Evolutionary conservation across 179 eudicot genomes (phyloP), one percentile per base, ranked within the genome.

Genomic region (Dionaea muscipula): DNA sequence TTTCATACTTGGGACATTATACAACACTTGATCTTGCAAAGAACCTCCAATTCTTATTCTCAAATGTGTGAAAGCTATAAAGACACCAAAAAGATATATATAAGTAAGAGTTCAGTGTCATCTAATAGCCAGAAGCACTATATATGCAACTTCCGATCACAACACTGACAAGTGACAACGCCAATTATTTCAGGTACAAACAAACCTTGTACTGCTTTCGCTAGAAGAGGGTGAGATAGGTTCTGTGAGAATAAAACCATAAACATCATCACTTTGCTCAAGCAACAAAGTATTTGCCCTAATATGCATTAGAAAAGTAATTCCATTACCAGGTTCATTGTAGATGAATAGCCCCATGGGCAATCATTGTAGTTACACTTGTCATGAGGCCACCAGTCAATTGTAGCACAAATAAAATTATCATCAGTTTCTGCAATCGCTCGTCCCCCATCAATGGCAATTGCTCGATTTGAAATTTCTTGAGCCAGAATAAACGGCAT

Each of bases 301-400:
- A n/a, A 31, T 31, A 31, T 11, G 35, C 35, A 31, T 31, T 6
- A 31, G 35, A 31, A 11, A 31, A 31, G 5, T 4, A 31, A 31
- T 31, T 31, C 35, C 8, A 11, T 57, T 77, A 93, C 99, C 76
- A 93, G 65, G 66, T 88, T 88, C 64, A 85, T 58, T 55, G 74
- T 63, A 2, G 99, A 93, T 20, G 99, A 53, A 52, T 67, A 61
- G 17, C 82, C 93, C 99, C 99, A 93, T 0, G 99, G 99, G 66
- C 99, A 93, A 20, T 76, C 78, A 45, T 78, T 36, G 57, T 93
- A 93, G 61, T 84, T 67, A 55, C 99, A 93, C 65, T 93, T 88
- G 20, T 73, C 81, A 50, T 61, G 69, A 60, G 99, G 96, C 99
- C 99, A 93, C 99, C 96, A 93, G 75, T 93, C 99, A 19, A 93